A percentile compares a stretch with the other conserved stretches of the same genome.
Evolutionary conservation across 2,329 filamentous ascomycete genomes (phyloP).

Genomic region (Gliomastix tumulicola): DNA sequence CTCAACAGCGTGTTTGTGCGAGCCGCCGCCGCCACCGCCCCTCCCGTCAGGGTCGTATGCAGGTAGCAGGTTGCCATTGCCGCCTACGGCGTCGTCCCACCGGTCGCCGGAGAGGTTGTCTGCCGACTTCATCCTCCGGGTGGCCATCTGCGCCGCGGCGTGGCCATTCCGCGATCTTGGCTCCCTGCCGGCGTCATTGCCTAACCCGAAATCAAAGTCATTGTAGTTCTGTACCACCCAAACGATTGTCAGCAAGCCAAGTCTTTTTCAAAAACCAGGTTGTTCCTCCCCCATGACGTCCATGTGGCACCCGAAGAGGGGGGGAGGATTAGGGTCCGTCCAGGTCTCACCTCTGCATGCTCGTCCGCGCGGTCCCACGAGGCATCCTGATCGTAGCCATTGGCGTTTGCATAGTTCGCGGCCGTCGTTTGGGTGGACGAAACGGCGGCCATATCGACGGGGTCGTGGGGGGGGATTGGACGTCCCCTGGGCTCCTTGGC

Average conservation of each 20-base stretch:
- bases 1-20: conserved; percentile 14
- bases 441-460: conserved; percentile 53
- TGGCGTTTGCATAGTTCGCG: conserved; percentile 39
- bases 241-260: too few relatives aligned
- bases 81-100: conserved; percentile 11
- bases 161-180: too few relatives aligned
- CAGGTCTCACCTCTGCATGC: conserved; percentile 27
- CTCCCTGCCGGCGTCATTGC: too few relatives aligned
- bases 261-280: too few relatives aligned
- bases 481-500: too few relatives aligned
- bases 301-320: too few relatives aligned
- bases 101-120: conserved; percentile 19
- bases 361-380: conserved; percentile 32
- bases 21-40: too few relatives aligned
- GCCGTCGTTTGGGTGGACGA: conserved; percentile 40
- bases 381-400: conserved; percentile 38
- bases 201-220: too few relatives aligned
- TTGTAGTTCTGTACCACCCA: too few relatives aligned
- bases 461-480: too few relatives aligned
- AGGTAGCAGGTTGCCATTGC: conserved; percentile 12
- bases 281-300: too few relatives aligned
- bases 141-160: conserved; percentile 13
- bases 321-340: conserved; percentile 8
- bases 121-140: conserved; percentile 26
- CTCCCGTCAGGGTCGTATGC: conserved; percentile 15